Conservation (phyloP, 768 basidiomycete species). For the Cystofilobasidium ferigula region DNA sequence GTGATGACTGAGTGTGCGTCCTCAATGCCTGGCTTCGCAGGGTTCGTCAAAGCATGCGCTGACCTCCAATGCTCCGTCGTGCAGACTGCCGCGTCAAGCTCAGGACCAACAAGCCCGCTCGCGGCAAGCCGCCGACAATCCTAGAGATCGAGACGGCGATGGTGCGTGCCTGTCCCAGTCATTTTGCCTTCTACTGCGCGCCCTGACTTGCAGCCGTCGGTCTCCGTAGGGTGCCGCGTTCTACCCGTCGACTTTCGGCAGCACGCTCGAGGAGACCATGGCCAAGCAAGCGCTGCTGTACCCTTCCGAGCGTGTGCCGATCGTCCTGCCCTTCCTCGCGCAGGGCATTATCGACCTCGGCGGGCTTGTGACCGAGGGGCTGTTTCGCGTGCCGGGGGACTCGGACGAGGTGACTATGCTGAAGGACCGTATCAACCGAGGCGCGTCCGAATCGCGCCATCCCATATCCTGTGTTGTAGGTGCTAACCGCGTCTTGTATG, state of each 20-base stretch:
- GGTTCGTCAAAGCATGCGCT: not conserved
- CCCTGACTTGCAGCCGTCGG: conserved; percentile 23
- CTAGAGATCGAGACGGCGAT: conserved; percentile 87
- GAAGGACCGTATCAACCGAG: conserved; percentile 78
- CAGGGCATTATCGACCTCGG: conserved; percentile 83
- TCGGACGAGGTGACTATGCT: conserved; percentile 75
- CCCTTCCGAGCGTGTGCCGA: conserved; percentile 71
- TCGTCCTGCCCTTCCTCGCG: conserved; percentile 85
- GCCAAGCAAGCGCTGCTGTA: conserved; percentile 76
- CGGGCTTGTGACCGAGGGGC: conserved; percentile 73
- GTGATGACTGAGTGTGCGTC: conserved; percentile 60
- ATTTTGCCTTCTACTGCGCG: not conserved
- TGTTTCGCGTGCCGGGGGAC: conserved; percentile 87
- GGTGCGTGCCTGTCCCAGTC: conserved; percentile 40
- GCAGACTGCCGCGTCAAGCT: conserved; percentile 15
- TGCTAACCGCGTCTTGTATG: not conserved
- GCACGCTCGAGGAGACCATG: conserved; percentile 73
- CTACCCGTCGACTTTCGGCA: conserved; percentile 86
- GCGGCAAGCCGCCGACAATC: conserved; percentile 63
- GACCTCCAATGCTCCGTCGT: not conserved
- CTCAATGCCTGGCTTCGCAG: not conserved
- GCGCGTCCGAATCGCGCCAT: conserved; percentile 46
- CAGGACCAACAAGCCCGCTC: conserved; percentile 11
- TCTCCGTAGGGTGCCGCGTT: conserved; percentile 69
- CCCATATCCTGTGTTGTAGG: too few relatives aligned